phyloP scores from a whole-genome alignment of 257 asterid genomes.

The Solanum pinnatisectum region DNA sequence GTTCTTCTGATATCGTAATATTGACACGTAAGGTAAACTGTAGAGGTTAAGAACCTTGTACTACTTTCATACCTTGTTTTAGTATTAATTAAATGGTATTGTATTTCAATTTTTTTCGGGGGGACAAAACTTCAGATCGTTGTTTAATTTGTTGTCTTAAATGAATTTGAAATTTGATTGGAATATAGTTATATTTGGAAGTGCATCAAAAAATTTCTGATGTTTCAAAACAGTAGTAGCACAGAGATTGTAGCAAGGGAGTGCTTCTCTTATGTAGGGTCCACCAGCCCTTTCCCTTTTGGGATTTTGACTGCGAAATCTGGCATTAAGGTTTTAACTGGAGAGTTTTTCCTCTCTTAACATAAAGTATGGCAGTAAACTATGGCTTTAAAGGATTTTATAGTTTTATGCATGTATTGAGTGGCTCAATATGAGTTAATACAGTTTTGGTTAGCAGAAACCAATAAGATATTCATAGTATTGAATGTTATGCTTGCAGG shows the following conservation, averaged over 20 bases:
- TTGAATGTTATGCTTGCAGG: slow-evolving; percentile 44
- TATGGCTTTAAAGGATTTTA: background rate
- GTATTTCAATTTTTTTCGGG: background rate
- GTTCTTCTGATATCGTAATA: background rate
- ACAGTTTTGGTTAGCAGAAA: background rate
- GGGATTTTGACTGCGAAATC: background rate
- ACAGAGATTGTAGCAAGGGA: background rate
- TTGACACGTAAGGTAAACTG: background rate
- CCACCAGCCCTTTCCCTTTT: background rate
- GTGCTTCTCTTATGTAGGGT: background rate
- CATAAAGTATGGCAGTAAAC: background rate
- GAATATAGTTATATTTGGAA: background rate
- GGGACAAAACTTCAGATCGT: background rate
- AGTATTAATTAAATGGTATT: background rate
- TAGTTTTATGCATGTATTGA: background rate
- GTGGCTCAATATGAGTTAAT: background rate
- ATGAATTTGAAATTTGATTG: background rate
- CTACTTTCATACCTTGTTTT: background rate
- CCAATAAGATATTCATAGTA: background rate
- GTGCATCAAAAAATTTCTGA: background rate
- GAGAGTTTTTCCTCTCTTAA: background rate
- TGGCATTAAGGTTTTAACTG: background rate
- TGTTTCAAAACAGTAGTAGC: background rate
- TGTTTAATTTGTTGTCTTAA: background rate
- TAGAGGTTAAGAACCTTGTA: background rate